These are phyloP conservation scores for Heterotrichella gracilis DNA, from an alignment of 352 stramenopile genomes.

Conservation along the genomic window DNA sequence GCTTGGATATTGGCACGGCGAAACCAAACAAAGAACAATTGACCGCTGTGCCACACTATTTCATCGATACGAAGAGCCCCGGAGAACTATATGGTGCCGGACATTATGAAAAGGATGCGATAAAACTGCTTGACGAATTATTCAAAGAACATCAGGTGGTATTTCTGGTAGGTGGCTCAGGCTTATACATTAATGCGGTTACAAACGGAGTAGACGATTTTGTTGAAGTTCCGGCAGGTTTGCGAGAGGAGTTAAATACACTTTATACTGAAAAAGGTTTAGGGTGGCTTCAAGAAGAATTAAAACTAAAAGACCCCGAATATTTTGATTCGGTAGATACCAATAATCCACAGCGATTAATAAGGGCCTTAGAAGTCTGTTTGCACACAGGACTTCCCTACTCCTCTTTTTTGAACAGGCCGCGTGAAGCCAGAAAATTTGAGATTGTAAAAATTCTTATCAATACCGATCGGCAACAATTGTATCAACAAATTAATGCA, in stretches of 20 bases:
- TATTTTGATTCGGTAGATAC: conserved; percentile 1
- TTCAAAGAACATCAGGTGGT: background rate
- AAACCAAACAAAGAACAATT: background rate
- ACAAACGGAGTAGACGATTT: background rate
- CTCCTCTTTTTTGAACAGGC: background rate
- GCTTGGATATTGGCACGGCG: background rate
- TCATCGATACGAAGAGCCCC: background rate
- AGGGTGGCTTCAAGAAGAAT: background rate
- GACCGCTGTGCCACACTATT: background rate
- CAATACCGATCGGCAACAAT: background rate
- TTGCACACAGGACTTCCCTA: background rate
- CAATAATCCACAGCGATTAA: background rate
- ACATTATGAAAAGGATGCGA: background rate
- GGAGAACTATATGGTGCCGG: background rate
- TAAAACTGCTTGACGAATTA: background rate
- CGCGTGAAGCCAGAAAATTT: background rate
- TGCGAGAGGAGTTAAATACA: background rate
- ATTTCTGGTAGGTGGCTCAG: background rate
- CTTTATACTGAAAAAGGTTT: background rate
- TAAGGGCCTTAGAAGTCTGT: background rate
- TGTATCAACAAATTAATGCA: background rate
- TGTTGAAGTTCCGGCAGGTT: background rate
- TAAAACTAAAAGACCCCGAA: background rate
- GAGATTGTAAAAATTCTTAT: background rate
- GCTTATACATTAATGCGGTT: background rate